These are phyloP conservation scores for Orobanche coerulescens DNA, from an alignment of 257 asterid genomes.

Conservation along the genomic window DNA sequence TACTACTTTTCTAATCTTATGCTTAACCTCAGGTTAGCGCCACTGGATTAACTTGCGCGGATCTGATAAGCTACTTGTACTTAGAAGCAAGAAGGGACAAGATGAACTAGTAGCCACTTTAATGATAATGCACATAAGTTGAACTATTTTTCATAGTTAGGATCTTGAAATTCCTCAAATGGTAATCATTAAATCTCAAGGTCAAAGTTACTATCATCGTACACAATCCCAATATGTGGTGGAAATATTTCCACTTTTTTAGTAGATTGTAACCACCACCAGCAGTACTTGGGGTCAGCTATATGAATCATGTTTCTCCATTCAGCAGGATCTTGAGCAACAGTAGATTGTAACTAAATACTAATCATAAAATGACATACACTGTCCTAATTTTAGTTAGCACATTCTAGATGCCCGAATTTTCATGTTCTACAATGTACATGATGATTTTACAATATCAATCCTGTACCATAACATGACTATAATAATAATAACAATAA, in stretches of 20 bases:
- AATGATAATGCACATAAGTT: neutral
- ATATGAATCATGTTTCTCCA: too few species aligned
- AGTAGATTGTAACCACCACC: too few species aligned
- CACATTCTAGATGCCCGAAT: too few species aligned
- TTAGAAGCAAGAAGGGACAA: neutral
- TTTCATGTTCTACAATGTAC: too few species aligned
- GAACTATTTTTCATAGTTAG: neutral
- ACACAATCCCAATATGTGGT: neutral
- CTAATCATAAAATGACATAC: neutral
- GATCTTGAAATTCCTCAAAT: neutral
- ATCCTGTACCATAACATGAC: too few species aligned
- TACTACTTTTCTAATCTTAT: neutral
- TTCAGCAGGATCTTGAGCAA: too few species aligned
- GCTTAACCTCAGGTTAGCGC: constrained; percentile 3
- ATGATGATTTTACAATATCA: too few species aligned
- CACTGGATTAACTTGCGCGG: neutral
- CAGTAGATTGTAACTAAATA: neutral
- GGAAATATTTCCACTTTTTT: neutral
- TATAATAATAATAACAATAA: too few species aligned
- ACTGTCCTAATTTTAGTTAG: neutral
- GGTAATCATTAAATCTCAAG: too few species aligned
- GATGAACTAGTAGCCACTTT: neutral
- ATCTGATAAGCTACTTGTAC: neutral
- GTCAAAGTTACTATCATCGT: neutral
- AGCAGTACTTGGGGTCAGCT: too few species aligned